Conservation (phyloP, 345 rosid species). For the Populus simonii region DNA sequence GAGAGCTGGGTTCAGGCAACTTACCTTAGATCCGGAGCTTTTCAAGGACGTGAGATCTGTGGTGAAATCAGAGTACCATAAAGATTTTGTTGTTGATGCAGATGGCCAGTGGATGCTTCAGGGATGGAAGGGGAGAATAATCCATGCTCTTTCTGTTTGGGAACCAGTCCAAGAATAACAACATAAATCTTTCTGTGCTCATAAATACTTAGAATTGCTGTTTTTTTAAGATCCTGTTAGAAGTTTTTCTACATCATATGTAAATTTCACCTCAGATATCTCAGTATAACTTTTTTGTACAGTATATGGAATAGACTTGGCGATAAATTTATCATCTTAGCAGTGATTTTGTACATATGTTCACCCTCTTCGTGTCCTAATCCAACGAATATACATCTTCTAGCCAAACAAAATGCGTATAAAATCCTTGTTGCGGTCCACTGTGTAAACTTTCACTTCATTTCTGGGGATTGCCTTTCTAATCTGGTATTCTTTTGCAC, state of each 20-base stretch:
- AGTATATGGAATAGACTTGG: too few species aligned
- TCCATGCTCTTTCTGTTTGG: constrained; percentile 40
- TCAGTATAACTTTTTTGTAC: neutral
- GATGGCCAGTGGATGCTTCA: constrained; percentile 28
- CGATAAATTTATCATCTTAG: neutral
- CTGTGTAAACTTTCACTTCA: neutral
- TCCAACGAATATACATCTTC: neutral
- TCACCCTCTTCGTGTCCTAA: neutral
- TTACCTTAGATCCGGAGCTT: constrained; percentile 13
- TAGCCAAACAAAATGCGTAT: neutral
- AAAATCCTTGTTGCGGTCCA: neutral
- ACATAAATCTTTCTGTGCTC: neutral
- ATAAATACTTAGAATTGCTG: neutral
- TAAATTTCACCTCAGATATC: neutral
- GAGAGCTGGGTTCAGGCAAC: constrained; percentile 20
- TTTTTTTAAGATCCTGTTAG: neutral
- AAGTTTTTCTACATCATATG: neutral
- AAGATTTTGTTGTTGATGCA: constrained; percentile 19
- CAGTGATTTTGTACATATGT: neutral
- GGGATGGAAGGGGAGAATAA: constrained; percentile 29
- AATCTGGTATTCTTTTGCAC: too few species aligned
- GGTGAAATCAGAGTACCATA: constrained; percentile 5
- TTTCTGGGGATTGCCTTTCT: too few species aligned
- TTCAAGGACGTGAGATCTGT: neutral
- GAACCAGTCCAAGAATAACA: constrained; percentile 5